Conservation (phyloP, 2,329 filamentous ascomycete genomes). For the Alternaria sp. region DNA sequence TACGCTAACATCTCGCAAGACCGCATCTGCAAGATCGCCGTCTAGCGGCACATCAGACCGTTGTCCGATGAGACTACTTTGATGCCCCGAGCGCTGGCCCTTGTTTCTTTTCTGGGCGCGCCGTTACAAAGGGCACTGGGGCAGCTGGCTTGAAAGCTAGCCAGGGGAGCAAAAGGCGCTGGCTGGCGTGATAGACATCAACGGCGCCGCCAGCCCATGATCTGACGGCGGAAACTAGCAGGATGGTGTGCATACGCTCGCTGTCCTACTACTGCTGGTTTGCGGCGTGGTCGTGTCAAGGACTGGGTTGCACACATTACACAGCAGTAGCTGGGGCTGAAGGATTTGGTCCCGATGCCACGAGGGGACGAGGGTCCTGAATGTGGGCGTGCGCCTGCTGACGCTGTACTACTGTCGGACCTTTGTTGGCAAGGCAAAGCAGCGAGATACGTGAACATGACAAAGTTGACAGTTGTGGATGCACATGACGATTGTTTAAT, state of each 20-base stretch:
- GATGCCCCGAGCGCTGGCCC: slow-evolving; percentile 10
- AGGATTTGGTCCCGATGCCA: slow-evolving; percentile 27
- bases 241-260: slow-evolving; percentile 32
- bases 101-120: slow-evolving; percentile 24
- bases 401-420: slow-evolving; percentile 14
- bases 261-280: slow-evolving; percentile 29
- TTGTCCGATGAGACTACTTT: slow-evolving; percentile 30
- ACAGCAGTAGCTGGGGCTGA: slow-evolving; percentile 34
- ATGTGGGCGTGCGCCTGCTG: slow-evolving; percentile 9
- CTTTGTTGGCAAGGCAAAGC: slow-evolving; percentile 10
- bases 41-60: slow-evolving; percentile 37
- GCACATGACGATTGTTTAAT: background rate
- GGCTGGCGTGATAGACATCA: slow-evolving; percentile 31
- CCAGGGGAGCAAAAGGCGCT: slow-evolving; percentile 29
- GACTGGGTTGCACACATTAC: slow-evolving; percentile 34
- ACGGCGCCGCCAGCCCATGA: slow-evolving; percentile 32
- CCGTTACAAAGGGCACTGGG: slow-evolving; percentile 21
- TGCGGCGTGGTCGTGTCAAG: slow-evolving; percentile 35
- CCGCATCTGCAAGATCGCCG: slow-evolving; percentile 35
- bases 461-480: background rate
- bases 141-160: slow-evolving; percentile 25
- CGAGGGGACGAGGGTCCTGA: slow-evolving; percentile 23
- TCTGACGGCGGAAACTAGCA: slow-evolving; percentile 51
- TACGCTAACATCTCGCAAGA: slow-evolving; percentile 33
- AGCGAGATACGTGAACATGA: slow-evolving; percentile 3